phyloP scores from a whole-genome alignment of 2,329 filamentous ascomycete genomes.

The Fonsecaea erecta region DNA sequence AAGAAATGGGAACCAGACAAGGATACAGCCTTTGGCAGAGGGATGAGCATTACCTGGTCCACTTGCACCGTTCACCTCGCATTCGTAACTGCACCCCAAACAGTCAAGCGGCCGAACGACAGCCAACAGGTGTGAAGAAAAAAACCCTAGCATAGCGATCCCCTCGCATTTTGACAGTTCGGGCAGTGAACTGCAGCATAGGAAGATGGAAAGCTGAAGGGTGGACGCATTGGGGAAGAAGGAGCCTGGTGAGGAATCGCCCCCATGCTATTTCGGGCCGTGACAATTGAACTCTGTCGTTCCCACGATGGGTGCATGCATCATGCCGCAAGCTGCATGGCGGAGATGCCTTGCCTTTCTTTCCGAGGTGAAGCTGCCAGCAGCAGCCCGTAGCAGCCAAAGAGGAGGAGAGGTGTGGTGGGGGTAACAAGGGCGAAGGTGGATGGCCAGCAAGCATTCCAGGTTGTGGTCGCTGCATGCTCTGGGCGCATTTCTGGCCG shows the following conservation, averaged over 20 bases:
- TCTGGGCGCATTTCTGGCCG: neutral
- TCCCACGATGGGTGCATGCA: constrained; percentile 1
- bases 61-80: neutral
- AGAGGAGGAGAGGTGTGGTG: constrained; percentile 6
- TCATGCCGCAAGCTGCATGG: constrained; percentile 2
- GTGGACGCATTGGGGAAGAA: constrained; percentile 9
- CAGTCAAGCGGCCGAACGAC: neutral
- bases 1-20: neutral
- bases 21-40: neutral
- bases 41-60: neutral
- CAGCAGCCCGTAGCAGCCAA: constrained; percentile 1
- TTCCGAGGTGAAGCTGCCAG: constrained; percentile 15
- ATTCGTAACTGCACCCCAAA: neutral
- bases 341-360: neutral
- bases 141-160: constrained; percentile 1
- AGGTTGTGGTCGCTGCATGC: neutral
- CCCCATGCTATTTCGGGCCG: constrained; percentile 14
- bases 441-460: constrained; percentile 1
- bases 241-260: constrained; percentile 7
- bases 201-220: constrained; percentile 13
- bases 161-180: constrained; percentile 1
- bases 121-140: neutral
- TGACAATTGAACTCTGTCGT: constrained; percentile 1
- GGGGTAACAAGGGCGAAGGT: neutral
- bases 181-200: constrained; percentile 8